Conservation (phyloP, 2,329 filamentous ascomycete species). For the Mycogone perniciosa region DNA sequence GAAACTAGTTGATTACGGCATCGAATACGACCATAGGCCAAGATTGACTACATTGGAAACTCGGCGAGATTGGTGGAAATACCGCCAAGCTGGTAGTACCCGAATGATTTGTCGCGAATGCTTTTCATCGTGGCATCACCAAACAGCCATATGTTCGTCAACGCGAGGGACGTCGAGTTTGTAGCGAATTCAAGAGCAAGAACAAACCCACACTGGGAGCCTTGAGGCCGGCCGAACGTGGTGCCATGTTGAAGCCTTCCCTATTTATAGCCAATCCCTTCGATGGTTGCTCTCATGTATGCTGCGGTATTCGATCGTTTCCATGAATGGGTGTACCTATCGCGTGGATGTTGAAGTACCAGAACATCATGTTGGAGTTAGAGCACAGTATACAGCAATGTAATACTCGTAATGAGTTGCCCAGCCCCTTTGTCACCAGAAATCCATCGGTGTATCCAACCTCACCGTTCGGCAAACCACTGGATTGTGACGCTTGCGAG, state of each 20-base stretch:
- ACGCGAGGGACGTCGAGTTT: not conserved
- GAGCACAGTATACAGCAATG: too few relatives aligned
- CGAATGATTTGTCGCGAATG: conserved; percentile 1
- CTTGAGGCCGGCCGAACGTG: not conserved
- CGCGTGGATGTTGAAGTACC: too few relatives aligned
- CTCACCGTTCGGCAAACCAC: too few relatives aligned
- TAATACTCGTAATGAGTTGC: too few relatives aligned
- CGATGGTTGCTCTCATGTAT: too few relatives aligned
- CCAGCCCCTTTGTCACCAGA: too few relatives aligned
- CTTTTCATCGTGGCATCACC: conserved; percentile 1
- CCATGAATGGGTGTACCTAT: too few relatives aligned
- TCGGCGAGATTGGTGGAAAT: conserved; percentile 60
- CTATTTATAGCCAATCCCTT: too few relatives aligned
- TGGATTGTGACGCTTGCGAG: too few relatives aligned
- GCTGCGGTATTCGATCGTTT: too few relatives aligned
- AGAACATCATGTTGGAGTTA: too few relatives aligned
- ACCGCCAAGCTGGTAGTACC: conserved; percentile 37
- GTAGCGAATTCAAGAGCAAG: not conserved
- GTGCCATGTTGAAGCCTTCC: not conserved
- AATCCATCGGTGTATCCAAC: too few relatives aligned
- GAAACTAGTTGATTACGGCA: conserved; percentile 63
- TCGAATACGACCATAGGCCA: conserved; percentile 63
- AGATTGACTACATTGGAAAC: conserved; percentile 58
- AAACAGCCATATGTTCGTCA: not conserved
- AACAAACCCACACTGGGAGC: not conserved